Evolutionary conservation across 768 basidiomycete genomes (phyloP).

Genomic region (Roridomyces roridus): DNA sequence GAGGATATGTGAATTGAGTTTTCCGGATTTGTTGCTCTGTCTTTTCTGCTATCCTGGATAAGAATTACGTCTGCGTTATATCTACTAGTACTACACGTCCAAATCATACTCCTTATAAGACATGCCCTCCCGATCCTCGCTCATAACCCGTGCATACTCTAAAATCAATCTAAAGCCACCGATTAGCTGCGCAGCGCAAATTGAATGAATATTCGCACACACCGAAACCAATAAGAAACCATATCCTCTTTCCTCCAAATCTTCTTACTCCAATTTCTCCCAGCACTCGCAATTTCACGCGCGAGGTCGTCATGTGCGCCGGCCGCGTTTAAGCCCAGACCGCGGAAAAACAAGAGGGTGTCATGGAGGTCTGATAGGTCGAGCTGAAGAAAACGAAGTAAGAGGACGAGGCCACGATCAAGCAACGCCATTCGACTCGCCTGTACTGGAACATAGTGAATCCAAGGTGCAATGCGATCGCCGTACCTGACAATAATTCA

Average conservation of each 20-base stretch:
- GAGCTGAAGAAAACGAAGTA: too few relatives aligned
- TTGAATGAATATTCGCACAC: too few relatives aligned
- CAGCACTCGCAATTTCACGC: slow-evolving; percentile 55
- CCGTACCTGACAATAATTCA: too few relatives aligned
- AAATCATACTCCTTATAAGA: too few relatives aligned
- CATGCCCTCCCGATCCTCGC: slow-evolving; percentile 47
- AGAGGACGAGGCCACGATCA: too few relatives aligned
- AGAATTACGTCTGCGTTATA: too few relatives aligned
- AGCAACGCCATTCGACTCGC: too few relatives aligned
- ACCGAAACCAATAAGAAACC: slow-evolving; percentile 43
- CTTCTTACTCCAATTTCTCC: slow-evolving; percentile 53
- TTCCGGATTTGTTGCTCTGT: too few relatives aligned
- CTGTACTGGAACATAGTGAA: slow-evolving; percentile 81
- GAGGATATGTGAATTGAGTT: too few relatives aligned
- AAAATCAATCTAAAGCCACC: slow-evolving; percentile 30
- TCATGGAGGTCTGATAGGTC: slow-evolving; percentile 76
- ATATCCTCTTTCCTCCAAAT: slow-evolving; percentile 64
- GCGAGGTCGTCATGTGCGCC: slow-evolving; percentile 68
- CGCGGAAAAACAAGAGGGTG: slow-evolving; percentile 74
- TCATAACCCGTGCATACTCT: slow-evolving; percentile 58
- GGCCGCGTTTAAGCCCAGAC: slow-evolving; percentile 60
- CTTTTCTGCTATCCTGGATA: too few relatives aligned
- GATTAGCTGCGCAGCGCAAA: neutral
- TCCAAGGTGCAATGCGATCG: slow-evolving; percentile 68
- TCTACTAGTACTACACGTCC: too few relatives aligned